Conservation (phyloP, 306 rosid genomes). For the Elaeagnus macrophylla region DNA sequence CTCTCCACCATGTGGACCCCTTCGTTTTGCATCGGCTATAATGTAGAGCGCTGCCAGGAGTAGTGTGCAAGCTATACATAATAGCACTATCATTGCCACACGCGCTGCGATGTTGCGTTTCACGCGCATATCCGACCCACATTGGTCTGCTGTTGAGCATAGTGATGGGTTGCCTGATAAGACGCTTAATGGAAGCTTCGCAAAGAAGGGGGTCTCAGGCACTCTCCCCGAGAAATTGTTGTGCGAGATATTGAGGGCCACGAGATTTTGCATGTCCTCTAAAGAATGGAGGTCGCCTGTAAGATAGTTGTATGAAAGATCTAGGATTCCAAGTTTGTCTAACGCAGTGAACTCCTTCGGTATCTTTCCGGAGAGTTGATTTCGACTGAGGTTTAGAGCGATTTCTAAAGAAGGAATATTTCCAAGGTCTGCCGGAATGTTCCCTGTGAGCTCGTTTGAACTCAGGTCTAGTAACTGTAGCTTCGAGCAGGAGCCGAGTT, state of each 20-base stretch:
- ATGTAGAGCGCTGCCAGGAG: conserved; percentile 70
- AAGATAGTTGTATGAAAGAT: conserved; percentile 67
- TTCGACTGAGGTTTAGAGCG: conserved; percentile 69
- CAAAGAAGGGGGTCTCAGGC: conserved; percentile 76
- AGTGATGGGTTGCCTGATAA: conserved; percentile 65
- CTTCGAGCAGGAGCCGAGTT: conserved; percentile 49
- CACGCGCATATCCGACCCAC: conserved; percentile 11
- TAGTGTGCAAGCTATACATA: conserved; percentile 59
- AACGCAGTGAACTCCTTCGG: conserved; percentile 53
- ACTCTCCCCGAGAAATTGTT: conserved; percentile 70
- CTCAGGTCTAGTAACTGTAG: conserved; percentile 68
- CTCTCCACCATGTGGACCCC: conserved; percentile 24
- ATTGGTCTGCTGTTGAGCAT: conserved; percentile 49
- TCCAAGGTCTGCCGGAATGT: conserved; percentile 55
- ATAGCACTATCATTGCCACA: conserved; percentile 63
- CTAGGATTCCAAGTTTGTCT: conserved; percentile 66
- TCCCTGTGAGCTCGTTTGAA: conserved; percentile 43
- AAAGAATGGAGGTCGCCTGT: conserved; percentile 57
- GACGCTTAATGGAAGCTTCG: conserved; percentile 62
- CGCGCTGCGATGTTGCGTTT: conserved; percentile 54
- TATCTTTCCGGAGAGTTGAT: conserved; percentile 51
- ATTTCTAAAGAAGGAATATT: conserved; percentile 70
- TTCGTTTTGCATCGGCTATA: conserved; percentile 31
- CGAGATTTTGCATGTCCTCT: conserved; percentile 66
- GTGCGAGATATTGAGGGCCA: conserved; percentile 67